Evolutionary conservation across 2,329 filamentous ascomycete species (phyloP), one percentile per base, ranked within the genome.

Genomic region (Diaporthe citri): DNA sequence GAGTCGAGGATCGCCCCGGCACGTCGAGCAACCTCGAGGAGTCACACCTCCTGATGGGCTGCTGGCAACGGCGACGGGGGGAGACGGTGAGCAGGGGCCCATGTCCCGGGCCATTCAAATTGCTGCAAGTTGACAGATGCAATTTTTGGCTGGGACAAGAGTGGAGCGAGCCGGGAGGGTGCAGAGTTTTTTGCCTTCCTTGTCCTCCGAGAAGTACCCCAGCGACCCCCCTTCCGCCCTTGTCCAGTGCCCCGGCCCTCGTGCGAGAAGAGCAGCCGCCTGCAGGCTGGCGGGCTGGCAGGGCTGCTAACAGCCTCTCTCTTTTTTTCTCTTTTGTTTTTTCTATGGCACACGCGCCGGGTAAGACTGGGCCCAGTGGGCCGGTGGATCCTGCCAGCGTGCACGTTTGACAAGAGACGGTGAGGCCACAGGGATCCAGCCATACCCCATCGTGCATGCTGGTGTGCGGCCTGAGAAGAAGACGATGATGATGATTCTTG

Each of bases 111-210:
- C 66, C 69, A 74, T 57, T 71, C 71, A 75, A 67, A 66, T 75
- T 71, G 71, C 74, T 75, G 70, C 48, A 69, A 55, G 55, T 69
- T 69, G 64, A 69, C 64, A 41, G 64, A 69, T 69, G 64, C 64
- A 69, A 69, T 69, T 69, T 69, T 69, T 41, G 64, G 64, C 22
- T 55, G 64, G 62, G 51, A 64, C 13, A 15, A 67, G 41, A 39
- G 73, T 59, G 75, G 75, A 71, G 55, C 36, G 36, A 60, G 51
- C 62, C 73, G 60, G 75, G 51, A 71, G 62, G 48, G 73, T 72
- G 75, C 73, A 76, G 73, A 76, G 55, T 75, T 76, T 76, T 75
- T 73, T 43, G 59, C 39, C 52, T 71, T 60, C 67, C 67, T 13
- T 51, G 43, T 70, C 62, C 55, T 73, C 71, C 73, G 72, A 71